Evolutionary conservation across 306 rosid genomes (phyloP).

Genomic region (Dalbergia cultrata): DNA sequence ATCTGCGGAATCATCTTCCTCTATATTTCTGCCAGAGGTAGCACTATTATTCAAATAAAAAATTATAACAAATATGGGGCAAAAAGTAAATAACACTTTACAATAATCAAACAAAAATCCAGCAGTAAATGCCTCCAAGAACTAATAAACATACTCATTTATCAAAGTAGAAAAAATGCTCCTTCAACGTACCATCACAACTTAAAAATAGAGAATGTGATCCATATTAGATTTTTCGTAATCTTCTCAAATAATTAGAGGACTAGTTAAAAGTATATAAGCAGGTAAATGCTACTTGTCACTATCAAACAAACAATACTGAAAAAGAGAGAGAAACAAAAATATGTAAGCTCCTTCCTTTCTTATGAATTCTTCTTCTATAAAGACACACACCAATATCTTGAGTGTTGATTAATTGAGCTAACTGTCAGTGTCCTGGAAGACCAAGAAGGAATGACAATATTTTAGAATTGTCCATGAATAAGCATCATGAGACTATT

Average conservation of each 20-base stretch:
- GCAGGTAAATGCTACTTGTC: slow-evolving; percentile 7
- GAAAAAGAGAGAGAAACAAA: not conserved
- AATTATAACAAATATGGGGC: slow-evolving; percentile 42
- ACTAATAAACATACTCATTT: slow-evolving; percentile 34
- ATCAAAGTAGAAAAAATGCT: slow-evolving; percentile 10
- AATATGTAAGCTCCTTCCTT: not conserved
- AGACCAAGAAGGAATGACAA: slow-evolving; percentile 4
- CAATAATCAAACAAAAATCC: slow-evolving; percentile 3
- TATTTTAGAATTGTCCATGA: not conserved
- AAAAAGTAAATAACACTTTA: slow-evolving; percentile 17
- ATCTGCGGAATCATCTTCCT: slow-evolving; percentile 70
- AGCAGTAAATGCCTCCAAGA: slow-evolving; percentile 23
- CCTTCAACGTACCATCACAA: slow-evolving; percentile 15
- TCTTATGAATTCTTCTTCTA: slow-evolving; percentile 1
- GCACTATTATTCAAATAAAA: slow-evolving; percentile 48
- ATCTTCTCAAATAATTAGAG: slow-evolving; percentile 9
- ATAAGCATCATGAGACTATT: not conserved
- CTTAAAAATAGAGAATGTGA: not conserved
- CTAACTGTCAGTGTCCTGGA: not conserved
- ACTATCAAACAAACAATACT: not conserved
- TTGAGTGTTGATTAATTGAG: not conserved
- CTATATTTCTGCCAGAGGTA: slow-evolving; percentile 72
- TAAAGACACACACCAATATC: not conserved
- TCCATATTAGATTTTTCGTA: not conserved
- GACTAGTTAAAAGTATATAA: slow-evolving; percentile 15